A percentile compares a stretch with the other conserved stretches of the same genome.
Conservation (phyloP, 345 rosid species). For the Murraya koenigii region DNA sequence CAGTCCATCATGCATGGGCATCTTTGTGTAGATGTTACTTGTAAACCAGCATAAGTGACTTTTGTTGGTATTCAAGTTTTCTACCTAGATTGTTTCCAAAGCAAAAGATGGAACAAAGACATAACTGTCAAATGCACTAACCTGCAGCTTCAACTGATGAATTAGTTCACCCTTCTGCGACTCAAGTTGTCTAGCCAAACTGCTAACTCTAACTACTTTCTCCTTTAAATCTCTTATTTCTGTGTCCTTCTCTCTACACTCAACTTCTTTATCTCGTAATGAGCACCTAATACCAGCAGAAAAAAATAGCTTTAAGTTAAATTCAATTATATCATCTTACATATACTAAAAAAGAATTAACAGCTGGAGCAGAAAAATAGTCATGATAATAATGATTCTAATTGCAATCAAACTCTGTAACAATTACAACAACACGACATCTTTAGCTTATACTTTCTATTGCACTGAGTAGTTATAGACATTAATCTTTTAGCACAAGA, state of each 20-base stretch:
- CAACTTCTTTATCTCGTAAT: slow-evolving; percentile 77
- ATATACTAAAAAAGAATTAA: neutral
- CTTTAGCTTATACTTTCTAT: neutral
- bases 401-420: neutral
- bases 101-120: neutral
- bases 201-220: slow-evolving; percentile 59
- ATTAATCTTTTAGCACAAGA: neutral
- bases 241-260: slow-evolving; percentile 66
- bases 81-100: too few relatives aligned
- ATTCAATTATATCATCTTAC: neutral
- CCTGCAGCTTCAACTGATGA: slow-evolving; percentile 67
- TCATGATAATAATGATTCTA: neutral
- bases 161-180: slow-evolving; percentile 61
- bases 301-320: neutral
- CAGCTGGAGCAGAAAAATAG: neutral
- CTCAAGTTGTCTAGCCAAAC: slow-evolving; percentile 58
- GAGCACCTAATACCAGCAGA: slow-evolving; percentile 54
- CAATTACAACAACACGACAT: neutral
- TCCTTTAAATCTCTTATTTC: slow-evolving; percentile 73
- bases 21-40: neutral
- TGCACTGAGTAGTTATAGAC: neutral
- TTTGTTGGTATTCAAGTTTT: neutral
- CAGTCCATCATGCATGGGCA: neutral
- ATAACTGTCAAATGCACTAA: slow-evolving; percentile 23
- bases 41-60: neutral